Percentiles rank a stretch among this genome's conserved stretches.
These are phyloP conservation scores for Leucogyrophana mollusca DNA, from an alignment of 768 basidiomycete genomes.

Conservation along the genomic window DNA sequence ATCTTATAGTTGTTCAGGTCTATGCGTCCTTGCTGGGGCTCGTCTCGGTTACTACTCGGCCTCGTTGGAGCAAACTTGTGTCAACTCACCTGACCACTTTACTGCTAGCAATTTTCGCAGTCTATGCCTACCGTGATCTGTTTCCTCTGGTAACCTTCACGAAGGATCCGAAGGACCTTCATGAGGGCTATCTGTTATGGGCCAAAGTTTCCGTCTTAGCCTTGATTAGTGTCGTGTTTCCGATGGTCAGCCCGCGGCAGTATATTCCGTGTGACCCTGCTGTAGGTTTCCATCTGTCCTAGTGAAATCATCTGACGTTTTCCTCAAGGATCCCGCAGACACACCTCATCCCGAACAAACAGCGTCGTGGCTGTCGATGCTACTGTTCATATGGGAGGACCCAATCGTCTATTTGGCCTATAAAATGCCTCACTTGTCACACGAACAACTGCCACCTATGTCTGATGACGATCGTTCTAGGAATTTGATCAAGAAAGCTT, in stretches of 20 bases:
- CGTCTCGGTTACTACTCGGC: constrained; percentile 32
- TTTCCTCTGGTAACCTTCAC: constrained; percentile 59
- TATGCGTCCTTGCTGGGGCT: constrained; percentile 42
- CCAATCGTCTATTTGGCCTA: constrained; percentile 44
- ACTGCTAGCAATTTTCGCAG: constrained; percentile 42
- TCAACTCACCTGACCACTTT: constrained; percentile 46
- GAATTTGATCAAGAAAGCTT: constrained; percentile 31
- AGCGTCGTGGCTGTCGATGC: constrained; percentile 31
- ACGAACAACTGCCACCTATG: constrained; percentile 43
- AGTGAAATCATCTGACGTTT: not conserved
- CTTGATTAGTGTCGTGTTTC: constrained; percentile 46
- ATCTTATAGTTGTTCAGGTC: constrained; percentile 25
- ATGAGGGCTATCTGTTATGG: constrained; percentile 53
- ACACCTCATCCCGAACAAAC: constrained; percentile 39
- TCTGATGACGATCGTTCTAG: constrained; percentile 44
- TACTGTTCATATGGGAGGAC: constrained; percentile 54
- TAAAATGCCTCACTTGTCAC: constrained; percentile 40
- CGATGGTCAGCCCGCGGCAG: constrained; percentile 52
- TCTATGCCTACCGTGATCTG: constrained; percentile 57
- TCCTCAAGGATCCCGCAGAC: constrained; percentile 17
- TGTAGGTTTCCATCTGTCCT: not conserved
- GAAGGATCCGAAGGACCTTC: constrained; percentile 43
- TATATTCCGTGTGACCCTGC: constrained; percentile 57
- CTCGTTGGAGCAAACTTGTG: constrained; percentile 27
- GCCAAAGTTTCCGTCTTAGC: constrained; percentile 44